Percentiles rank a stretch among this genome's conserved stretches.
phyloP scores from a whole-genome alignment of 768 basidiomycete species.

The Cantharellus anzutake region DNA sequence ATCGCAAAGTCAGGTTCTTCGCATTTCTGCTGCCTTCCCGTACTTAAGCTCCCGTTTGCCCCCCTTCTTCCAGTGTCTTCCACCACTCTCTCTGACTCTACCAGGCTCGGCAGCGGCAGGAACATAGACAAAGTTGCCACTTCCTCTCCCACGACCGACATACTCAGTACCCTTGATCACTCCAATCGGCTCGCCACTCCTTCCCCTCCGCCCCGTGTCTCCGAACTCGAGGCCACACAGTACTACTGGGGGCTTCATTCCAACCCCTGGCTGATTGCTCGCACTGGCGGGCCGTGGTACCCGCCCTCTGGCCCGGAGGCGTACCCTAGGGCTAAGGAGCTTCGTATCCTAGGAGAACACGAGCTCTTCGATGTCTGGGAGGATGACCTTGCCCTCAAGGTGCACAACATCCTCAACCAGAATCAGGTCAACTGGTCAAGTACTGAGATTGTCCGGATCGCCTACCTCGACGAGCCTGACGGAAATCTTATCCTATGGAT shows the following conservation, averaged over 20 bases:
- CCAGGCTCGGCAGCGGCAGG: too few species aligned
- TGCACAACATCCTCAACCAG: slow-evolving; percentile 2
- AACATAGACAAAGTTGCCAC: too few species aligned
- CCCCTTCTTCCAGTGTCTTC: too few species aligned
- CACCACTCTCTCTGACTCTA: too few species aligned
- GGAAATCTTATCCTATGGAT: slow-evolving; percentile 7
- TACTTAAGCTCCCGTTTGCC: too few species aligned
- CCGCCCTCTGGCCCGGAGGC: slow-evolving; percentile 4
- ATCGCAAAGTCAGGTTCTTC: too few species aligned
- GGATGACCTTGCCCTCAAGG: slow-evolving; percentile 2
- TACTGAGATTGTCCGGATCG: slow-evolving; percentile 2
- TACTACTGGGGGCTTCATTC: slow-evolving; percentile 6
- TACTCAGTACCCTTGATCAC: too few species aligned
- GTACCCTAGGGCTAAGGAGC: slow-evolving; percentile 4
- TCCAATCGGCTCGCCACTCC: too few species aligned
- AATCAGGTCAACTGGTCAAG: slow-evolving; percentile 2
- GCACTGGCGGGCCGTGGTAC: slow-evolving; percentile 4
- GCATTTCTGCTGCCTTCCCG: too few species aligned
- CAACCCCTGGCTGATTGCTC: slow-evolving; percentile 4
- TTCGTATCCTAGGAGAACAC: slow-evolving; percentile 3
- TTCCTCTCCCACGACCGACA: too few species aligned
- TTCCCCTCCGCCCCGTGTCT: not conserved
- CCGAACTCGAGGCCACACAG: not conserved
- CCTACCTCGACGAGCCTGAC: slow-evolving; percentile 1
- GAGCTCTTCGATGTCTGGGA: slow-evolving; percentile 3